These are phyloP conservation scores for Neonothopanus nambi DNA, from an alignment of 1,284 basidiomycete species.

Conservation along the genomic window DNA sequence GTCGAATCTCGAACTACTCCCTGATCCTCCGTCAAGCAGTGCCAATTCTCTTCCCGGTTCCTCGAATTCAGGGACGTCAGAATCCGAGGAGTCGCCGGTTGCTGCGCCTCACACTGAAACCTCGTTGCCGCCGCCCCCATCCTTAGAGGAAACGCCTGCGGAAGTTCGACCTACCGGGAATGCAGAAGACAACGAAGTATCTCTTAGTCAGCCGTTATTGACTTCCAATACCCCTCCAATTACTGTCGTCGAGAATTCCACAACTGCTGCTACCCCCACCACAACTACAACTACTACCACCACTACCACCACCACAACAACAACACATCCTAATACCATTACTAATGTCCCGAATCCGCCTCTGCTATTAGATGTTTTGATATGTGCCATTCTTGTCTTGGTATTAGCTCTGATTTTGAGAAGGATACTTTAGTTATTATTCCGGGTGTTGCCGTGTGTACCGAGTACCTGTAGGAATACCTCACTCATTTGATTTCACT, in stretches of 20 bases:
- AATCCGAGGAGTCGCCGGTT: too few species aligned
- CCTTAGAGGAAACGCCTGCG: too few species aligned
- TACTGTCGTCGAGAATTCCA: conserved; percentile 37
- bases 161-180: conserved; percentile 3
- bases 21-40: conserved; percentile 48
- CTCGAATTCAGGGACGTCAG: too few species aligned
- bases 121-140: conserved; percentile 44
- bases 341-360: conserved; percentile 37
- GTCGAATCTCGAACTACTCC: conserved; percentile 68
- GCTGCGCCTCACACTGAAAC: too few species aligned
- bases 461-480: conserved; percentile 8
- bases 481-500: background rate
- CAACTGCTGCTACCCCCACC: conserved; percentile 29
- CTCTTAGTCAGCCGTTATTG: background rate
- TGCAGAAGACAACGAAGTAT: conserved; percentile 14
- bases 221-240: too few species aligned
- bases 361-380: conserved; percentile 65
- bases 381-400: conserved; percentile 65
- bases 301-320: conserved; percentile 59
- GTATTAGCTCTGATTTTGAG: conserved; percentile 63
- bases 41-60: too few species aligned
- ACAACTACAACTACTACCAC: conserved; percentile 47
- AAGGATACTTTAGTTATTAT: conserved; percentile 48
- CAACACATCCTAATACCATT: background rate
- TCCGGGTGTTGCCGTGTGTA: background rate